Evolutionary conservation across 305 asterid genomes (phyloP).

Genomic region (Caryopteris hybrid): DNA sequence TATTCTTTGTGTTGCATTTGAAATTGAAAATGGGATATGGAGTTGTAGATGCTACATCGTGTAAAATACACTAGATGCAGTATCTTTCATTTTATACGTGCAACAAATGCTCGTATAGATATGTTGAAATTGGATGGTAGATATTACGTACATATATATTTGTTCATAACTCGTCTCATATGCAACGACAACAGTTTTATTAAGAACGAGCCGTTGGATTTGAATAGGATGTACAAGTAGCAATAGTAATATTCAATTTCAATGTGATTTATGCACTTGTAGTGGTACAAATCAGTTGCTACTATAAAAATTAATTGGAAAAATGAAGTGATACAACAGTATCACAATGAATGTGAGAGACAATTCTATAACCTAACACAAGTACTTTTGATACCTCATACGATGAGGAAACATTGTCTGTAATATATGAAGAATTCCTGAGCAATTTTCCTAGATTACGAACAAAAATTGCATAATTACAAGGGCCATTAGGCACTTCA

Average conservation of each 20-base stretch:
- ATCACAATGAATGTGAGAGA: background rate
- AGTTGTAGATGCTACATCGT: background rate
- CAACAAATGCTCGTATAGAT: too few relatives aligned
- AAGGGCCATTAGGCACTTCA: slow-evolving; percentile 37
- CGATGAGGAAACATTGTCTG: slow-evolving; percentile 20
- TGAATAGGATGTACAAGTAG: too few relatives aligned
- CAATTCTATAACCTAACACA: background rate
- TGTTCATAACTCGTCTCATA: too few relatives aligned
- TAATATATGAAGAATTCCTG: slow-evolving; percentile 26
- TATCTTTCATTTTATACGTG: background rate
- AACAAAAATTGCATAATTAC: slow-evolving; percentile 65
- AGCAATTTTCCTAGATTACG: slow-evolving; percentile 18
- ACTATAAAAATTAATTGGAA: too few relatives aligned
- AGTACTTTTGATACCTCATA: background rate
- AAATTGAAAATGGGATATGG: background rate
- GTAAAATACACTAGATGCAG: background rate
- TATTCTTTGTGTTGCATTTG: background rate
- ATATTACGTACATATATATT: too few relatives aligned
- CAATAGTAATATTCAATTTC: too few relatives aligned
- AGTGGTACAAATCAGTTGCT: too few relatives aligned
- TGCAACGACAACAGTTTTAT: too few relatives aligned
- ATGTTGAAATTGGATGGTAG: too few relatives aligned
- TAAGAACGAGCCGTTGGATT: too few relatives aligned
- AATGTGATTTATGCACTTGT: too few relatives aligned
- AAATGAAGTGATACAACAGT: background rate